Percentiles rank a stretch among this genome's conserved stretches.
Conservation (phyloP, 805 yeast species). For the Wickerhamomyces hampshirensis region DNA sequence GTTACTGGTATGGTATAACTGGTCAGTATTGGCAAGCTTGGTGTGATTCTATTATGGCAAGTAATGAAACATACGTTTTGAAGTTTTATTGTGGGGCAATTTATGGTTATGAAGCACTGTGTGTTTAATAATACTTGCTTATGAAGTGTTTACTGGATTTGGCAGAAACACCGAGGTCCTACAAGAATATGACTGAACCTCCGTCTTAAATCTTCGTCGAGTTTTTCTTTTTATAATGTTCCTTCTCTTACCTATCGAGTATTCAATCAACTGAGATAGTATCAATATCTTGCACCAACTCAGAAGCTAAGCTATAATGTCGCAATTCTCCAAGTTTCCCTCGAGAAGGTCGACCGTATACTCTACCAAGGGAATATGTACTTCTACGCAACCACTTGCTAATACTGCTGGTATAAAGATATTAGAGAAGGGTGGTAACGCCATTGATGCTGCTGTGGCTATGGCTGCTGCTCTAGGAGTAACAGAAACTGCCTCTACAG, state of each 20-base stretch:
- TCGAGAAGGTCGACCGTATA: slow-evolving; percentile 74
- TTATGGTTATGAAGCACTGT: too few relatives aligned
- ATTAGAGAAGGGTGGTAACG: slow-evolving; percentile 68
- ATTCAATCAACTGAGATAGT: too few relatives aligned
- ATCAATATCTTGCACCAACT: too few relatives aligned
- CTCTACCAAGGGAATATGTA: slow-evolving; percentile 66
- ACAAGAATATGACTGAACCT: too few relatives aligned
- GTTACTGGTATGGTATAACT: not conserved
- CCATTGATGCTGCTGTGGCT: slow-evolving; percentile 61
- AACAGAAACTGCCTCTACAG: slow-evolving; percentile 56
- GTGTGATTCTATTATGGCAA: not conserved
- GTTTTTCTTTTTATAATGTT: too few relatives aligned
- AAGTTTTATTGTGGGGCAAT: not conserved
- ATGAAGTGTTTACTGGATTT: too few relatives aligned
- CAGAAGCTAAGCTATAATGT: slow-evolving; percentile 13
- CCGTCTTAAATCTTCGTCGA: too few relatives aligned
- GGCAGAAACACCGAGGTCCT: too few relatives aligned
- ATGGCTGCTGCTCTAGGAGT: slow-evolving; percentile 51
- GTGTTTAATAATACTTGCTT: too few relatives aligned
- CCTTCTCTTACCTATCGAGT: too few relatives aligned
- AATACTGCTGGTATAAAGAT: slow-evolving; percentile 67
- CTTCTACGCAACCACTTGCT: slow-evolving; percentile 75
- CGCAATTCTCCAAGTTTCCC: slow-evolving; percentile 25
- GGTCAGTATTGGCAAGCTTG: too few relatives aligned
- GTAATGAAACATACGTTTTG: not conserved